Conservation (phyloP, 805 yeast species). For the Debaryomyces prosopidis region DNA sequence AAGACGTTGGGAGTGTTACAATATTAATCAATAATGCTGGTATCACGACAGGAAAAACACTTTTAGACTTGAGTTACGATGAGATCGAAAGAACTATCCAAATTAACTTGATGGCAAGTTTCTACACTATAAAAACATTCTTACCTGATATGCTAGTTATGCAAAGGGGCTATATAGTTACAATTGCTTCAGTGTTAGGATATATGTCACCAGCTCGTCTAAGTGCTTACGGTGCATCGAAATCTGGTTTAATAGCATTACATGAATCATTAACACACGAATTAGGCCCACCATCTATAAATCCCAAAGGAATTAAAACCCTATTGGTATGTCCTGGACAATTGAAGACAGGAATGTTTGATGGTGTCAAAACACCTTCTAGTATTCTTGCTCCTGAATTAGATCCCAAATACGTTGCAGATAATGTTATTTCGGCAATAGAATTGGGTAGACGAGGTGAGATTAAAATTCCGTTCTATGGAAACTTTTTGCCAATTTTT, state of each 20-base stretch:
- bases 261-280: slow-evolving; percentile 82
- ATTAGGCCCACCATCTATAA: slow-evolving; percentile 52
- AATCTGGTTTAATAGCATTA: slow-evolving; percentile 79
- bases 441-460: slow-evolving; percentile 66
- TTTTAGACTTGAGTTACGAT: slow-evolving; percentile 52
- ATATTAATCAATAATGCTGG: slow-evolving; percentile 88
- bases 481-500: slow-evolving; percentile 68
- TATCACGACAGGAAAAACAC: slow-evolving; percentile 56
- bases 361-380: slow-evolving; percentile 72
- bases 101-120: slow-evolving; percentile 70
- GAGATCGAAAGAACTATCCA: slow-evolving; percentile 64
- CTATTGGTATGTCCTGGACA: slow-evolving; percentile 88
- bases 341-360: slow-evolving; percentile 71
- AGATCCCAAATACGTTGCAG: slow-evolving; percentile 67
- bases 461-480: slow-evolving; percentile 74
- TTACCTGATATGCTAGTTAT: slow-evolving; percentile 67
- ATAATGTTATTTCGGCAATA: slow-evolving; percentile 53
- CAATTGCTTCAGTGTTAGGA: slow-evolving; percentile 83
- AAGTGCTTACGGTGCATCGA: slow-evolving; percentile 86
- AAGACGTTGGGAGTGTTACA: slow-evolving; percentile 60
- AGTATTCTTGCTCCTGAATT: slow-evolving; percentile 78
- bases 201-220: slow-evolving; percentile 80
- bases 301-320: slow-evolving; percentile 60
- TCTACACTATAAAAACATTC: slow-evolving; percentile 67
- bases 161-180: slow-evolving; percentile 73